Evolutionary conservation across 2,329 filamentous ascomycete species (phyloP).

Genomic region (Talaromyces sp.): DNA sequence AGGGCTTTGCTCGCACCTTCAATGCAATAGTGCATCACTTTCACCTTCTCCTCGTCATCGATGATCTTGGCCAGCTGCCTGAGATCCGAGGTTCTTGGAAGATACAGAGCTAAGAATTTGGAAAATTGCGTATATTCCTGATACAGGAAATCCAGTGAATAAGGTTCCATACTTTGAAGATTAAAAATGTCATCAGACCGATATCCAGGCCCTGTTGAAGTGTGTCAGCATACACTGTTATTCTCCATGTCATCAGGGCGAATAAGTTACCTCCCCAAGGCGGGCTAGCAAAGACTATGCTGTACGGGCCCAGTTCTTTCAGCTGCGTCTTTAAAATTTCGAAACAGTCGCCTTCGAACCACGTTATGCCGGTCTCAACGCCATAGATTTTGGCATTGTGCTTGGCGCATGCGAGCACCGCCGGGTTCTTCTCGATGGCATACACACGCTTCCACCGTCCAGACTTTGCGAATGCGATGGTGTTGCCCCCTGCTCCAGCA

Average conservation of each 20-base stretch:
- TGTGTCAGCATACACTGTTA: constrained; percentile 4
- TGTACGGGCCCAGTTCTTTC: constrained; percentile 42
- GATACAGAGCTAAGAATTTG: constrained; percentile 63
- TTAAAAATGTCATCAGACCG: constrained; percentile 68
- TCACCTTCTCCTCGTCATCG: constrained; percentile 51
- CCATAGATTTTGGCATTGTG: constrained; percentile 86
- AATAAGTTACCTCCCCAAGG: constrained; percentile 61
- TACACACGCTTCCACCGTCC: constrained; percentile 77
- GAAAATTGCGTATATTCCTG: constrained; percentile 51
- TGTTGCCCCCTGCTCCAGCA: constrained; percentile 85
- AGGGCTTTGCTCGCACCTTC: constrained; percentile 76
- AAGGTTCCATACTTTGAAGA: constrained; percentile 80
- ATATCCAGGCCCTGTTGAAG: constrained; percentile 53
- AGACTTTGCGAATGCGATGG: constrained; percentile 85
- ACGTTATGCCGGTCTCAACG: constrained; percentile 70
- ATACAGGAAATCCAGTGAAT: constrained; percentile 61
- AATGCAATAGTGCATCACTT: constrained; percentile 87
- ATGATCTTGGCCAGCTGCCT: constrained; percentile 63
- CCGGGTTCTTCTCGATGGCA: constrained; percentile 77
- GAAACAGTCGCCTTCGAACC: constrained; percentile 84
- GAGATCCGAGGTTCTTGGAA: constrained; percentile 80
- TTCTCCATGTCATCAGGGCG: not conserved
- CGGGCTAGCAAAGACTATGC: constrained; percentile 64
- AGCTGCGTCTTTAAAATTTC: constrained; percentile 55
- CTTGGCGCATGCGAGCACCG: constrained; percentile 81